Evolutionary conservation across 768 basidiomycete genomes (phyloP), one percentile per base, ranked within the genome.

Genomic region (Lactarius tabidus): DNA sequence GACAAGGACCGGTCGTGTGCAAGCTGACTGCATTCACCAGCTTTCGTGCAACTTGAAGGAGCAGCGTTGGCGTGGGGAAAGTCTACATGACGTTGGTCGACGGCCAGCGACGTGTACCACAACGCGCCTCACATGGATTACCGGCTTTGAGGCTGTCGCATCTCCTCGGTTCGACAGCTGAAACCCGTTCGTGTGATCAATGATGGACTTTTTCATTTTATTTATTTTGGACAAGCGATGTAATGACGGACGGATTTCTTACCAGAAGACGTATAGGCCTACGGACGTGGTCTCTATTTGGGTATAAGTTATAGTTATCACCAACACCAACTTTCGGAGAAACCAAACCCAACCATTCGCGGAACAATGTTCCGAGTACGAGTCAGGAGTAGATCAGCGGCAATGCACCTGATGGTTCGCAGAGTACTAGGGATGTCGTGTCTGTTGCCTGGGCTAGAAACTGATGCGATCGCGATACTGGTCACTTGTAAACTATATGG

Each of bases 321-420:
- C 38, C 38, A 36, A 36, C 5, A 8, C 36, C 36, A 38, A 17
- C 17, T 39, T 8, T 39, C n/a, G 39, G 39, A 39, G 41, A 20
- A 20, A 18, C 45, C 45, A 14, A 48, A 23, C 23, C 12, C 23
- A 26, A 10, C 45, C 23, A 45, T 23, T 2, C 1, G n/a, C 20
- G 20, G 43, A 43, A 43, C 45, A 26, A 26, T 23, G 12, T 48
- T 48, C 45, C 45, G 45, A 15, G 45, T 48, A 20, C 51, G 62
- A 58, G 56, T 63, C 63, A 63, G 48, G 58, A 23, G 41, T 57
- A 5, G 18, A 65, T 65, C 64, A 65, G 31, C n/a, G 64, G 64
- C 64, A 38, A 60, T 65, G 64, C 60, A 52, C 43, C 48, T n/a
- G 28, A 51, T 51, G 48, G 23, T 15, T 26, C 23, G 23, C 14